Evolutionary conservation across 1,284 basidiomycete species (phyloP), one percentile per base, ranked within the genome.

Genomic region (Austroboletus novae-zelandiae): DNA sequence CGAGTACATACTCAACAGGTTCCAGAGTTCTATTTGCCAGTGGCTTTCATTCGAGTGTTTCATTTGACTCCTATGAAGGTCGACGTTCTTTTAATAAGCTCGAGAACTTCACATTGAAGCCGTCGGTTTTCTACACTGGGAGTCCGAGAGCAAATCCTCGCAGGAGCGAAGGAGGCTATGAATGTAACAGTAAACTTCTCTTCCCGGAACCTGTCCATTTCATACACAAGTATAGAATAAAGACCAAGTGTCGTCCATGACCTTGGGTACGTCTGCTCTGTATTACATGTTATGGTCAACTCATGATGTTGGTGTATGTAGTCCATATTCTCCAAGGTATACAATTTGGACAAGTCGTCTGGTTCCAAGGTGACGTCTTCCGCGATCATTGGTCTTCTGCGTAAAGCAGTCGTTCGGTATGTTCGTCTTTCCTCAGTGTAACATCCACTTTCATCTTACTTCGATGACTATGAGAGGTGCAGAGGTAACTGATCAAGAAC

Each of bases 251-350:
- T 71, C 77, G 45, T 82, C 84, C 14, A 83, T 74, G 41, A 78
- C 78, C 17, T 71, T 87, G 58, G 53, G 80, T 29, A 29, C 27
- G 9, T 10, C 31, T 46, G 11, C 15, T 35, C 18, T 30, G 2
- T 29, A n/a, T 6, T 2, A 29, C 23, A 15, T 40, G 40, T 37
- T 10, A 25, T 29, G 40, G 29, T 40, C 31, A 13, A 23, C 45
- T 41, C 40, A 3, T 31, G 18, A 53, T 10, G 15, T 35, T 25
- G 3, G 25, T 15, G 27, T 25, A 20, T 39, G 15, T n/a, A 88
- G 85, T 83, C 84, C 17, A 75, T 86, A 32, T 71, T 88, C 10
- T 75, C 86, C 8, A 86, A 89, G 53, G 74, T 89, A 3, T 82
- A 88, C 57, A 73, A 78, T 17, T 74, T 79, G 34, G 86, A 88